Evolutionary conservation across 2,329 filamentous ascomycete species (phyloP), one percentile per base, ranked within the genome.

Genomic region (Pseudogymnoascus sp.): DNA sequence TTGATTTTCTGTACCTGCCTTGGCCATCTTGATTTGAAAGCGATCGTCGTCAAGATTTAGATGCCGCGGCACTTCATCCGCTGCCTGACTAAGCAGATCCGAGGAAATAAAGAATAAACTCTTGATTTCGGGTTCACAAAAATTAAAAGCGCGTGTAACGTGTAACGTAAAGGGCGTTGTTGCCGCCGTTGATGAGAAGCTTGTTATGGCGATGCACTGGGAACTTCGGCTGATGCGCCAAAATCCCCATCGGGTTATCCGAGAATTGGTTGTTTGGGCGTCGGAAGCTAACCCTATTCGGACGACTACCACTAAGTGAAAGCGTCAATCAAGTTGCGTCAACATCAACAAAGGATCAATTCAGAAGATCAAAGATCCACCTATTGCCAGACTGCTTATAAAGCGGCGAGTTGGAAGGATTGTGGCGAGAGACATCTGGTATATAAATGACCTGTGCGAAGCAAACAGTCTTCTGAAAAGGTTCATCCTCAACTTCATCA

Each of bases 271-370:
- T 5, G 40, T 12, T 42, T 13, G 39, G 10, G 18, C 21, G 18
- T 13, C 40, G 33, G 63, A 61, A 12, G 48, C 59, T 33, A 64
- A 64, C 13, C 63, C 45, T 31, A 63, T 62, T 10, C 27, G 40
- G 40, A 27, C 40, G n/a, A 39, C 21, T 21, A 8, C 39, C 9
- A 40, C 9, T 6, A 40, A 40, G 6, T 45, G 40, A 45, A 27
- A 45, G 40, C 40, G 5, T 27, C 40, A 45, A 27, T 27, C 40
- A 25, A 45, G 21, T 21, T 45, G 40, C 21, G 21, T 45, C 40
- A 27, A 10, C 40, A 45, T 45, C 21, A 27, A 27, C 25, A 29
- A 45, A 45, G 40, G 5, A n/a, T n/a, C 21, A 48, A 48, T 6
- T 27, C 12, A 13, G 8, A 29, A 48, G 29, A 15, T 45, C 40